These are phyloP conservation scores for Fusarium beomiforme DNA, from an alignment of 2,329 filamentous ascomycete genomes.

Conservation along the genomic window DNA sequence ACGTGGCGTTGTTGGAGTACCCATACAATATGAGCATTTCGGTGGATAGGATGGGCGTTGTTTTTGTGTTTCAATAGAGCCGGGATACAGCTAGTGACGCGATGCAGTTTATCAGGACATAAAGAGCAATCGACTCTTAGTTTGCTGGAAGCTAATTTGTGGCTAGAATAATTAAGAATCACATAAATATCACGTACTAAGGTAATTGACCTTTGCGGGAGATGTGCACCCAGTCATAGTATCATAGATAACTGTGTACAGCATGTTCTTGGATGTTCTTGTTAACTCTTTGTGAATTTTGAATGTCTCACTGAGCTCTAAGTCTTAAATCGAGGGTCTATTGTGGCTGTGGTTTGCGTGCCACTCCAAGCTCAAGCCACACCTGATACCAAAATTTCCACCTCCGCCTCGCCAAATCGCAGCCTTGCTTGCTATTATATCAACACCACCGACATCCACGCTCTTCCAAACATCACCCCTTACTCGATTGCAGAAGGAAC, in stretches of 20 bases:
- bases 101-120: slow-evolving; percentile 4
- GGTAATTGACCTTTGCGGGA: not conserved
- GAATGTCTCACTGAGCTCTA: not conserved
- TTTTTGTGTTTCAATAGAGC: slow-evolving; percentile 79
- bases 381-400: slow-evolving; percentile 46
- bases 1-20: slow-evolving; percentile 86
- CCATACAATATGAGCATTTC: slow-evolving; percentile 95
- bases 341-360: slow-evolving; percentile 22
- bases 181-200: not conserved
- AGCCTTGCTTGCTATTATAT: slow-evolving; percentile 45
- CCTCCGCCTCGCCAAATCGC: slow-evolving; percentile 42
- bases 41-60: slow-evolving; percentile 86
- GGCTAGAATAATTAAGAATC: slow-evolving; percentile 13
- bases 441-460: slow-evolving; percentile 16
- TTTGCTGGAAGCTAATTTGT: not conserved
- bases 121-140: slow-evolving; percentile 25
- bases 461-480: not conserved
- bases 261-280: no score
- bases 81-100: slow-evolving; percentile 5
- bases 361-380: slow-evolving; percentile 32
- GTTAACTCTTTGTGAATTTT: not conserved
- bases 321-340: not conserved
- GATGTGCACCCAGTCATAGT: not conserved
- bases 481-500: not conserved
- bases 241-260: not conserved